A percentile compares a stretch with the other conserved stretches of the same genome.
Conservation (phyloP, 2,329 filamentous ascomycete species). For the Cadophora sp. region DNA sequence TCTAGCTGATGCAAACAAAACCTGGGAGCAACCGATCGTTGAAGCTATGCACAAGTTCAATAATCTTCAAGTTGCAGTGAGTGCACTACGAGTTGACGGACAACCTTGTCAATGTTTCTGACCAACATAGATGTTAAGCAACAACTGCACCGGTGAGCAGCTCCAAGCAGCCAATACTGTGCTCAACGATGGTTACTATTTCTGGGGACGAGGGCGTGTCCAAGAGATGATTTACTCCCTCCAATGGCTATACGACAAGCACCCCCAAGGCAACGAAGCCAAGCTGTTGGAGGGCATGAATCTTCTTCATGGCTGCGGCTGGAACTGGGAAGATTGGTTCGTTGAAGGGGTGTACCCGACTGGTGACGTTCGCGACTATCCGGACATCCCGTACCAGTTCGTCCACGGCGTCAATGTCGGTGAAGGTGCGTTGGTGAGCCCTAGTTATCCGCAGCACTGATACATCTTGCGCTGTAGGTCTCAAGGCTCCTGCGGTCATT, state of each 20-base stretch:
- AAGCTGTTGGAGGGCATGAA: slow-evolving; percentile 44
- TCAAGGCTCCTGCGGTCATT: slow-evolving; percentile 50
- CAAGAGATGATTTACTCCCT: slow-evolving; percentile 45
- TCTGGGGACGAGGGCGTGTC: slow-evolving; percentile 17
- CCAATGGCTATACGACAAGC: slow-evolving; percentile 46
- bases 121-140: slow-evolving; percentile 3
- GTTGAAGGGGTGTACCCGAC: slow-evolving; percentile 32
- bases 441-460: background rate
- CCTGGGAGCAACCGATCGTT: background rate
- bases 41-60: background rate
- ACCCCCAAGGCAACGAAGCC: slow-evolving; percentile 36
- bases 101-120: background rate
- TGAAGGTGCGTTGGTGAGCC: slow-evolving; percentile 10
- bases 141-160: slow-evolving; percentile 11
- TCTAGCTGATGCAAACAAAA: background rate
- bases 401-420: slow-evolving; percentile 50
- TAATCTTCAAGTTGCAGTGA: background rate
- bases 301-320: slow-evolving; percentile 30
- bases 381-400: slow-evolving; percentile 22
- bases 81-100: background rate
- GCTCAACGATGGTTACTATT: background rate
- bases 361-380: background rate
- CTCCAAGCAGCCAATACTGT: background rate
- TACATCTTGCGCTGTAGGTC: slow-evolving; percentile 37
- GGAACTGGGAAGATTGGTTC: slow-evolving; percentile 35